Base-by-base conservation (phyloP, 345 rosid genomes). In the Gossypium longicalyx region DNA sequence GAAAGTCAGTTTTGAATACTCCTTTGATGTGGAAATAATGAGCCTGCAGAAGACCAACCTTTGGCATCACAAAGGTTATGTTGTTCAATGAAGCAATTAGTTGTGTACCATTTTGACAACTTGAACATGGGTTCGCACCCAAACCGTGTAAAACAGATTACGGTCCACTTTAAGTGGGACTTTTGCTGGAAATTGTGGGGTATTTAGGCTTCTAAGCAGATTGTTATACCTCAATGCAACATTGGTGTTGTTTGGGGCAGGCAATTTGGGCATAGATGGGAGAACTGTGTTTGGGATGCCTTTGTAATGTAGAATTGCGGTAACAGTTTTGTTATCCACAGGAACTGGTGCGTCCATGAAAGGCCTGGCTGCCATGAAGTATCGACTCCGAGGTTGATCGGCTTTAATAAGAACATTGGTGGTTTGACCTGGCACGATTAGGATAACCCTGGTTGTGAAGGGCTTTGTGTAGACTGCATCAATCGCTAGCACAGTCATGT, bases 341-440 rank as follows among this genome's bases (percentile, higher is more conserved):
- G 23, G 23, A n/a, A 54, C 12, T 2, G 59, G 59, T 54, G 23
- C 23, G 19, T 54, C 23, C 59, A n/a, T 54, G 59, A 54, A 54
- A 54, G 59, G 59, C 23, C 23, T 19, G 23, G 59, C 59, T 54
- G 59, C 59, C 59, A 54, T 52, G 56, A 86, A 80, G 80, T 87
- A 91, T 0, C 87, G 82, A 82, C 87, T 86, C 0, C 89, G 73
- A 5, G 83, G 79, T 45, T 82, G 83, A 54, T 86, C 67, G 0
- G 97, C 85, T 0, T 81, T 81, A 76, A 91, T 61, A 27, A 91
- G 85, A 25, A 86, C 92, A 63, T 91, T 91, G 16, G 89, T 89
- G 41, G 93, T 89, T 52, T 89, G 93, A 25, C 93, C 91, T 0
- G 91, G 91, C 23, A 88, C 80, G 12, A 89, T 64, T 20, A 86